These are phyloP conservation scores for Fonsecaea erecta DNA, from an alignment of 2,329 filamentous ascomycete genomes.

Conservation along the genomic window DNA sequence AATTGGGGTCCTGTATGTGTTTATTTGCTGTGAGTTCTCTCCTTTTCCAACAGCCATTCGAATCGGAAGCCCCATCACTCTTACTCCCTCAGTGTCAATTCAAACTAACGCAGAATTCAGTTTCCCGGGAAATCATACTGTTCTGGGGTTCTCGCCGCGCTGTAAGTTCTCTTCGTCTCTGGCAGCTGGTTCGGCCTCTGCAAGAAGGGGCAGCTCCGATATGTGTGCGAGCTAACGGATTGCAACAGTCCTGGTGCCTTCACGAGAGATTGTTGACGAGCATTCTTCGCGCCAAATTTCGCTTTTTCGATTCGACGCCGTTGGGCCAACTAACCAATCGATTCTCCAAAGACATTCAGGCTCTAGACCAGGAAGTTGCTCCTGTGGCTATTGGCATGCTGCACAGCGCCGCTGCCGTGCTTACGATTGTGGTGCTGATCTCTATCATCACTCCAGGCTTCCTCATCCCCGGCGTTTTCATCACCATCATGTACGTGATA, in stretches of 20 bases:
- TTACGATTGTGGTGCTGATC: constrained; percentile 87
- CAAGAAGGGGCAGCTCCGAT: neutral
- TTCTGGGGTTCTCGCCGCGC: constrained; percentile 91
- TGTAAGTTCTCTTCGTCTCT: constrained; percentile 45
- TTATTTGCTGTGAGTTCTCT: constrained; percentile 63
- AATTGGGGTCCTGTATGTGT: constrained; percentile 76
- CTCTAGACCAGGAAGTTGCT: constrained; percentile 93
- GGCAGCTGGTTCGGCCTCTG: neutral
- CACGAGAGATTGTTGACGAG: constrained; percentile 77
- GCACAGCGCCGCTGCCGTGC: constrained; percentile 68
- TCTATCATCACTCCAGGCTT: constrained; percentile 88
- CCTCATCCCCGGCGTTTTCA: constrained; percentile 82
- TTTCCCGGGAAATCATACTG: constrained; percentile 82
- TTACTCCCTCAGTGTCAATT: neutral
- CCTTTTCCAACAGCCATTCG: neutral
- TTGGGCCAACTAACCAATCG: constrained; percentile 97
- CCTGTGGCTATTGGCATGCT: constrained; percentile 81
- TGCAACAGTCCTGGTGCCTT: constrained; percentile 65
- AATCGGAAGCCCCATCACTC: neutral
- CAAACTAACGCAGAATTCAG: neutral
- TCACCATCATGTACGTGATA: constrained; percentile 78
- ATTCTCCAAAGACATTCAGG: constrained; percentile 96
- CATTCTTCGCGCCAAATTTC: constrained; percentile 88
- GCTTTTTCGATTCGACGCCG: constrained; percentile 96
- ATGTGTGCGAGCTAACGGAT: neutral